Base-by-base conservation (phyloP, 495 filamentous ascomycete genomes). In the Xylaria longipes region DNA sequence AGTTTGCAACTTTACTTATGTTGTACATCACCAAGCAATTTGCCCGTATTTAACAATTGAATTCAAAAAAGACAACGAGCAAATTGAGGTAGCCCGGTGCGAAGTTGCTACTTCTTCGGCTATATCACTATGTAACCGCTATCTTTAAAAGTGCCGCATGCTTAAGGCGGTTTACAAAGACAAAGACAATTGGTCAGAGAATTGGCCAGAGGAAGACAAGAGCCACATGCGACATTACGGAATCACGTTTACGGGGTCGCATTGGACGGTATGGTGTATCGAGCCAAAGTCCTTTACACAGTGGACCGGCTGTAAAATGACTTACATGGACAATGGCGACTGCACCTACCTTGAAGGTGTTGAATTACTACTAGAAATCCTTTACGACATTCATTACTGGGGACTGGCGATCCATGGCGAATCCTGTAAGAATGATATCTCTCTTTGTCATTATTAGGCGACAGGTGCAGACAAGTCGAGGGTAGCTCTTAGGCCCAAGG, bases 341-440 rank as follows among this genome's bases (percentile, higher is more conserved):
- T n/a, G n/a, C n/a, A n/a, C n/a, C n/a, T n/a, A n/a, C n/a, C n/a
- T n/a, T n/a, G n/a, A n/a, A n/a, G n/a, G n/a, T n/a, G n/a, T n/a
- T n/a, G n/a, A 5, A 33, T 15, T 33, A 9, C 54, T 57, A 6
- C n/a, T 57, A 57, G 9, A 20, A 2, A 3, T 52, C 8, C 8
- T 52, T 7, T 4, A 57, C 27, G 54, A 57, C 54, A 57, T 57
- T 33, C 54, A 57, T 11, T 57, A 57, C 29, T 57, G 54, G 54
- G 54, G 54, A 11, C 29, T 57, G 29, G 25, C 25, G 14, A 17
- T 57, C 15, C 27, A 57, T 31, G 54, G 54, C 25, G 14, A 57
- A 33, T 57, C 54, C 25, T 57, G 54, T 22, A 29, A 5, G 29
- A 9, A 15, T 17, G 54, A 57, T 33, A 57, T 57, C 41, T n/a